These are phyloP conservation scores for Populus hybrid DNA, from an alignment of 441 rosid genomes.

Conservation along the genomic window DNA sequence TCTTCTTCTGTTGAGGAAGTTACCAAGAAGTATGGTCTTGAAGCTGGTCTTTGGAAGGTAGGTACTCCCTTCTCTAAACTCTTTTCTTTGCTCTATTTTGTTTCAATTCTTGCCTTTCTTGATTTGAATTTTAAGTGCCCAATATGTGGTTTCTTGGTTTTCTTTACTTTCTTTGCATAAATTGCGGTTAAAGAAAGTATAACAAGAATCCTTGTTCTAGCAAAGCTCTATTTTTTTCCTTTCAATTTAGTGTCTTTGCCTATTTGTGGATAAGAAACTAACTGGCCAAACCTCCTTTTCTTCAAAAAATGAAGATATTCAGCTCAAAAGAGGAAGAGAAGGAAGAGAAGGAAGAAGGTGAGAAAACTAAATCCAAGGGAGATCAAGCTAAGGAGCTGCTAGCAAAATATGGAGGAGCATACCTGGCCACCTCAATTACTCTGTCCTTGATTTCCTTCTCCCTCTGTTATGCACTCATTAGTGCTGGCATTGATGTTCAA, in stretches of 20 bases:
- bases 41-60: constrained; percentile 93
- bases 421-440: constrained; percentile 83
- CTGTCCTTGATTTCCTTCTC: constrained; percentile 82
- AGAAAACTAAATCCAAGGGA: constrained; percentile 55
- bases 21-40: constrained; percentile 83
- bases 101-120: background rate
- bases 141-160: background rate
- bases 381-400: constrained; percentile 80
- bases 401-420: constrained; percentile 91
- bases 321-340: constrained; percentile 62
- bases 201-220: no score
- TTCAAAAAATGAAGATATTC: constrained; percentile 44
- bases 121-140: background rate
- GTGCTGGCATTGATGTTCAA: constrained; percentile 74
- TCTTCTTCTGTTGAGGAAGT: constrained; percentile 60
- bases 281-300: background rate
- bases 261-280: background rate
- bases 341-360: constrained; percentile 40
- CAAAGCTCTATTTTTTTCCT: no score
- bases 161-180: background rate
- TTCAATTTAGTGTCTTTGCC: no score
- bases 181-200: background rate
- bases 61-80: constrained; percentile 20
- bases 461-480: constrained; percentile 62
- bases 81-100: background rate